Base-by-base conservation (phyloP, 148 eudicot genomes). In the Talinum fruticosum region DNA sequence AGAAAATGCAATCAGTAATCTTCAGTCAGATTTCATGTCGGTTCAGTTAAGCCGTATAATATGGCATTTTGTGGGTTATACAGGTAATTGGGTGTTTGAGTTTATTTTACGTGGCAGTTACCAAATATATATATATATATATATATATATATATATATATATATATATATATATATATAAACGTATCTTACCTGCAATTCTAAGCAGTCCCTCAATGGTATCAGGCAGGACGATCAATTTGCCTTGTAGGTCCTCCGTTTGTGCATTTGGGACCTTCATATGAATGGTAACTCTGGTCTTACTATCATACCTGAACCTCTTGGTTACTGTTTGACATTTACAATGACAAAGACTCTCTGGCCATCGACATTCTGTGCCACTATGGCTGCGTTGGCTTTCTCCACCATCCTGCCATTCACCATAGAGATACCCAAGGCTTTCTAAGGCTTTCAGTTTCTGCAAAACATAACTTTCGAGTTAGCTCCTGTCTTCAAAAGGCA, bases 141-240 rank as follows among this genome's bases (percentile, higher is more conserved):
- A n/a, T n/a, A n/a, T n/a, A n/a, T n/a, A n/a, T n/a, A n/a, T n/a
- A n/a, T n/a, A n/a, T n/a, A n/a, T n/a, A n/a, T n/a, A n/a, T n/a
- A n/a, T n/a, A n/a, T n/a, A n/a, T n/a, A n/a, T n/a, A n/a, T n/a
- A n/a, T n/a, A n/a, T n/a, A 41, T 8, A 67, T 53, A n/a, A n/a
- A n/a, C n/a, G n/a, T n/a, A n/a, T n/a, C 88, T 80, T 95, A 91
- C 99, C 96, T 75, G 91, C 89, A 82, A 87, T 80, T 71, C 38
- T 79, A 64, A 91, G 79, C 47, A 92, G 88, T 72, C 88, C 94
- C 72, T 86, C 90, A 65, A 92, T 61, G 10, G 88, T 88, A 77
- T 93, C 89, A 80, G 97, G 97, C 77, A 95, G 86, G 66, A 80
- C 62, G 34, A 93, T 87, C 71, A 93, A 78, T 84, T 91, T 95